Evolutionary conservation across 2,329 filamentous ascomycete genomes (phyloP), one percentile per base, ranked within the genome.

Genomic region (Sclerotinia glacialis): DNA sequence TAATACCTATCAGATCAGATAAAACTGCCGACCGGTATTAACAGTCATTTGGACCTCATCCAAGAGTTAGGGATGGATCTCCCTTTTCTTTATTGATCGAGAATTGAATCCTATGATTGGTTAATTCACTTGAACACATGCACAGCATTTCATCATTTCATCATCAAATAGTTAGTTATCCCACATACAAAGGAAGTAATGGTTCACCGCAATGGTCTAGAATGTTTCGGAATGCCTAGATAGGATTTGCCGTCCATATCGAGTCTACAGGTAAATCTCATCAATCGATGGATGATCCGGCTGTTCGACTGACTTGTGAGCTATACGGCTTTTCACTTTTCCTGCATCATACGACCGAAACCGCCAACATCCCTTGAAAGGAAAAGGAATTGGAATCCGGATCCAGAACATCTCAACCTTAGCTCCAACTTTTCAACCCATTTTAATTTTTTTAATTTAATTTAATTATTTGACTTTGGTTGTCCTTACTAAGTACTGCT

Each of bases 141-240:
- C n/a, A n/a, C n/a, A n/a, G n/a, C n/a, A n/a, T n/a, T n/a, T n/a
- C n/a, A n/a, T n/a, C n/a, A n/a, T n/a, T n/a, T n/a, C n/a, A n/a
- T n/a, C n/a, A n/a, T n/a, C n/a, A n/a, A n/a, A n/a, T n/a, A n/a
- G n/a, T n/a, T n/a, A n/a, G n/a, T n/a, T n/a, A n/a, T n/a, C n/a
- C n/a, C n/a, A n/a, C n/a, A n/a, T n/a, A n/a, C n/a, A n/a, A n/a
- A n/a, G n/a, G n/a, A n/a, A n/a, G n/a, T n/a, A n/a, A n/a, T n/a
- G n/a, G n/a, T n/a, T n/a, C n/a, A n/a, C n/a, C n/a, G n/a, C n/a
- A n/a, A n/a, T n/a, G n/a, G 53, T 55, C 21, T n/a, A 55, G 40
- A 46, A 46, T 59, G 26, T 31, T 31, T 59, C 55, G 55, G 55
- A 46, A 59, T 59, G 21, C 40, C 55, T 40, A 59, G 55, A 59